These are phyloP conservation scores for Populus nigra DNA, from an alignment of 345 rosid species.

Conservation along the genomic window DNA sequence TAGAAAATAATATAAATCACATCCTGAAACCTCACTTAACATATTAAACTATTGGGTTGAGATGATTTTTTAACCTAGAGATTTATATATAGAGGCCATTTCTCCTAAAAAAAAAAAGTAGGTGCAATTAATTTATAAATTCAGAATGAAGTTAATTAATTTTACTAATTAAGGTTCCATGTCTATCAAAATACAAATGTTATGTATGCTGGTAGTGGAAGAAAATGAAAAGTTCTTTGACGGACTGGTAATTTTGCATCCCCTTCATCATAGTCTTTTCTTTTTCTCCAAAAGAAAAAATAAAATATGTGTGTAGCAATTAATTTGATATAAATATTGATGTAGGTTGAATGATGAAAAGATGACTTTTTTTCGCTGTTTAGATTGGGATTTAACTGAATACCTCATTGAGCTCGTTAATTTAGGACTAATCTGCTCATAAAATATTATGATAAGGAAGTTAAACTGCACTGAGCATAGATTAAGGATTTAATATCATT, in stretches of 20 bases:
- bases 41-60: no score
- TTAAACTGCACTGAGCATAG: conserved; percentile 15
- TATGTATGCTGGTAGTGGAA: neutral
- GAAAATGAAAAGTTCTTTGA: neutral
- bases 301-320: neutral
- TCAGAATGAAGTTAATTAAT: neutral
- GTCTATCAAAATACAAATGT: neutral
- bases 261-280: neutral
- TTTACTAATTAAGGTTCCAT: no score
- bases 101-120: no score
- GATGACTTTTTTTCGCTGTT: conserved; percentile 7
- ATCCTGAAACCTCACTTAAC: no score
- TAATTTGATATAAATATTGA: neutral
- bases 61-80: no score
- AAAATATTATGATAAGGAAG: conserved; percentile 10
- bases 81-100: no score
- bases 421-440: neutral
- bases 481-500: conserved; percentile 10
- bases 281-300: neutral
- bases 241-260: neutral
- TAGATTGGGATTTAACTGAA: conserved; percentile 15
- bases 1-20: no score
- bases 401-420: neutral
- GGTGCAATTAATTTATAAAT: no score
- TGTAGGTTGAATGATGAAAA: neutral